Base-by-base conservation (phyloP, 352 stramenopile genomes). In the Phytophthora citricola region DNA sequence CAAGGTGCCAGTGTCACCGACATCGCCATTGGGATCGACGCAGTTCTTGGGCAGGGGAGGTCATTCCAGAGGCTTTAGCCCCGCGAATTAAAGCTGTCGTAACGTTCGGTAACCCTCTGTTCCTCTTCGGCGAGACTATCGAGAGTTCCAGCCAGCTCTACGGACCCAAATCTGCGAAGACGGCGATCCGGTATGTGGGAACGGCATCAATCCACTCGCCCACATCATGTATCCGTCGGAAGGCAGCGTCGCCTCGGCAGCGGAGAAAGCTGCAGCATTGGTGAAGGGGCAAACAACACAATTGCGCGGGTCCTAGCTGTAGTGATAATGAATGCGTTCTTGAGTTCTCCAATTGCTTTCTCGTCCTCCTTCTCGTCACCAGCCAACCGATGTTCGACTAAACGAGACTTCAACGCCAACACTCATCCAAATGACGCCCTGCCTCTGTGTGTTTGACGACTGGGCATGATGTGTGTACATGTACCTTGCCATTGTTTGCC, bases 51-150 rank as follows among this genome's bases (percentile, higher is more conserved):
- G 1, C 22, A 8, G 58, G 65, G 9, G 12, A 62, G 10, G 20
- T 32, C 12, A 73, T 73, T 26, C 60, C 60, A 15, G 52, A 63
- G 36, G 14, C 45, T 2, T 56, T 68, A 12, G 44, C 55, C 3
- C 32, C 55, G 26, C 67, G 61, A 20, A 71, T 75, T 47, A 71
- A 67, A 44, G 61, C 62, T 15, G 38, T 76, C 20, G 68, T 72
- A 51, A 68, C 57, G 27, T 76, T 73, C 53, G 65, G 65, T 20
- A 73, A 69, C 53, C 65, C 65, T 12, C 53, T 69, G 34, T 54
- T 47, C 39, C 51, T 73, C 46, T 56, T 61, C 9, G 65, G 65
- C 4, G 11, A 61, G 41, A 69, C 65, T 11, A 69, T 73, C 27
- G 14, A 40, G 32, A 69, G 47, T 17, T 6, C 65, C 27, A 73